Percentiles rank a stretch among this genome's conserved stretches.
phyloP scores from a whole-genome alignment of 306 rosid species.

The Cicer bijugum region DNA sequence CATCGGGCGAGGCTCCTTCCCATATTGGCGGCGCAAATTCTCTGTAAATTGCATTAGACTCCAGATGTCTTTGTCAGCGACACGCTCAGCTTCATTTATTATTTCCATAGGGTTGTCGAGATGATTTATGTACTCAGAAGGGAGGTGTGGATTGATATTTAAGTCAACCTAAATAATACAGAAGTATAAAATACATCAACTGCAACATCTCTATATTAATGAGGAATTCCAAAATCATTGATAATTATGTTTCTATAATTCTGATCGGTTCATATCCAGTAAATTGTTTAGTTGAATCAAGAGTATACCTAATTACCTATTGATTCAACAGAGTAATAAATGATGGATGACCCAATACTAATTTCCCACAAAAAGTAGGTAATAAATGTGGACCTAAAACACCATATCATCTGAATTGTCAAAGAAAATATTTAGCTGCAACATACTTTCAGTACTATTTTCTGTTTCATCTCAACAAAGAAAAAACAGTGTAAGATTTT shows the following conservation, averaged over 20 bases:
- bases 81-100: slow-evolving; percentile 80
- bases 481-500: slow-evolving; percentile 37
- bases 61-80: slow-evolving; percentile 84
- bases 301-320: not conserved
- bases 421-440: slow-evolving; percentile 29
- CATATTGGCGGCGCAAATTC: slow-evolving; percentile 78
- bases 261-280: not conserved
- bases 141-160: slow-evolving; percentile 77
- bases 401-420: slow-evolving; percentile 13
- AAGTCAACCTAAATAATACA: slow-evolving; percentile 67
- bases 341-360: not conserved
- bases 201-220: slow-evolving; percentile 5
- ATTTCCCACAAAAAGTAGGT: not conserved
- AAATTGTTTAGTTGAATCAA: not conserved
- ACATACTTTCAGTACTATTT: slow-evolving; percentile 28
- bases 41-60: slow-evolving; percentile 89
- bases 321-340: not conserved
- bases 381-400: slow-evolving; percentile 10
- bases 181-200: slow-evolving; percentile 36
- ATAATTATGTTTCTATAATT: slow-evolving; percentile 1
- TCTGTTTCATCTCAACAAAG: slow-evolving; percentile 32
- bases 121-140: slow-evolving; percentile 87
- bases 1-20: slow-evolving; percentile 92
- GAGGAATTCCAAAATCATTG: not conserved
- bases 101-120: slow-evolving; percentile 92